phyloP scores from a whole-genome alignment of 208 protist genomes.

The Trypanosoma theileri region DNA sequence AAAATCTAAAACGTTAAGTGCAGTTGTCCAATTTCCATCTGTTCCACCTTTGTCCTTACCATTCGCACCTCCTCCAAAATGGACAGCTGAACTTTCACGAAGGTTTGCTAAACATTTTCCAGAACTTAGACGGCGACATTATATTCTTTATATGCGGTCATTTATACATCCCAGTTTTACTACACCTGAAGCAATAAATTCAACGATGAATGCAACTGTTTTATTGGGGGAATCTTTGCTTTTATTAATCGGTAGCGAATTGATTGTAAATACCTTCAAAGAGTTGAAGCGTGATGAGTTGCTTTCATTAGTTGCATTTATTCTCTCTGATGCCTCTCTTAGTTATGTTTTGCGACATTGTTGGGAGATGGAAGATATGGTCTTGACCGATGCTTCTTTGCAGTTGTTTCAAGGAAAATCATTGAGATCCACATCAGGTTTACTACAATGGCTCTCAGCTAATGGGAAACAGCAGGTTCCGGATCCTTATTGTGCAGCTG shows the following conservation, averaged over 20 bases:
- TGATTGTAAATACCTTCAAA: conserved; percentile 66
- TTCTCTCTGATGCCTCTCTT: conserved; percentile 61
- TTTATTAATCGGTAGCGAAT: conserved; percentile 33
- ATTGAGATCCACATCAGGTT: conserved; percentile 45
- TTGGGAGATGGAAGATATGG: conserved; percentile 83
- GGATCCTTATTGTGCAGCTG: conserved; percentile 66
- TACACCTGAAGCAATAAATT: conserved; percentile 39
- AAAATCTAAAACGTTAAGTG: conserved; percentile 6
- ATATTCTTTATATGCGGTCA: conserved; percentile 58
- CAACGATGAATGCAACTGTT: conserved; percentile 66
- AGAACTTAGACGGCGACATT: conserved; percentile 45
- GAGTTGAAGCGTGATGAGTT: conserved; percentile 54
- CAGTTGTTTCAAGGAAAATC: conserved; percentile 59
- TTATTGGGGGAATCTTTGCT: conserved; percentile 66
- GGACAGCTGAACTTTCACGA: conserved; percentile 76
- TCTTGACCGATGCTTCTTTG: conserved; percentile 80
- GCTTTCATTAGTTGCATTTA: conserved; percentile 44
- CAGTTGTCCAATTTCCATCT: conserved; percentile 39
- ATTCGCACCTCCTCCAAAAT: conserved; percentile 83
- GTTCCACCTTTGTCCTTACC: conserved; percentile 44
- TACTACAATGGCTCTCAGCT: conserved; percentile 59
- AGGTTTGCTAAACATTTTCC: conserved; percentile 65
- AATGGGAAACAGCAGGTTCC: conserved; percentile 47
- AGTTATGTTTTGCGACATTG: conserved; percentile 60
- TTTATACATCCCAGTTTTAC: conserved; percentile 90